Evolutionary conservation across 192 early-diverging fungal species (phyloP).

Genomic region (Rhizoclosmatium sp.): DNA sequence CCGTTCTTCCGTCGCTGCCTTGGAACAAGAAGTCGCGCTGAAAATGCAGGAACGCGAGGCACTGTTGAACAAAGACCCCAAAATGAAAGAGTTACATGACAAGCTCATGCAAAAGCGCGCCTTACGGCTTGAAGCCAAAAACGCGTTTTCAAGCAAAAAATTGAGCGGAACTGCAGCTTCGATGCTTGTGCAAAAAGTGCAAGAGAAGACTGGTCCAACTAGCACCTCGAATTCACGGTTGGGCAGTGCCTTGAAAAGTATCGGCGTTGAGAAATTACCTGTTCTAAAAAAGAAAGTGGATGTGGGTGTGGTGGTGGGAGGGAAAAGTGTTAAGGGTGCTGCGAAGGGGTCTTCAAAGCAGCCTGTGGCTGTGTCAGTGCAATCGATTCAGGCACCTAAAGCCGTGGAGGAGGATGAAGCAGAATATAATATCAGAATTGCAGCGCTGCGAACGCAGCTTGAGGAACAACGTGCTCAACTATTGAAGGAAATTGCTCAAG

Average conservation of each 20-base stretch:
- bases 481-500: constrained; percentile 9
- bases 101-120: constrained; percentile 46
- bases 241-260: not conserved
- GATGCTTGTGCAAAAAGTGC: not conserved
- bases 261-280: not conserved
- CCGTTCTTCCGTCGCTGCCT: not conserved
- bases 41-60: not conserved
- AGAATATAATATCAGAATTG: not conserved
- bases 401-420: not conserved
- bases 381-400: no score
- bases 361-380: no score
- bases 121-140: constrained; percentile 21
- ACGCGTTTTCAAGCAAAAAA: constrained; percentile 9
- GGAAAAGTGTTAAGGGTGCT: not conserved
- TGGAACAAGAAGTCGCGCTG: not conserved
- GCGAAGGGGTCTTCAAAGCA: not conserved
- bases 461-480: constrained; percentile 14
- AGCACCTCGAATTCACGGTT: not conserved
- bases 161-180: constrained; percentile 14
- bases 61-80: constrained; percentile 8
- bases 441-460: not conserved
- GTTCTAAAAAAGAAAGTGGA: not conserved
- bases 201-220: not conserved
- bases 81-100: constrained; percentile 32
- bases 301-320: not conserved